Evolutionary conservation across 352 stramenopile genomes (phyloP), one percentile per base, ranked within the genome.

Genomic region (Phytophthora podocarpi): DNA sequence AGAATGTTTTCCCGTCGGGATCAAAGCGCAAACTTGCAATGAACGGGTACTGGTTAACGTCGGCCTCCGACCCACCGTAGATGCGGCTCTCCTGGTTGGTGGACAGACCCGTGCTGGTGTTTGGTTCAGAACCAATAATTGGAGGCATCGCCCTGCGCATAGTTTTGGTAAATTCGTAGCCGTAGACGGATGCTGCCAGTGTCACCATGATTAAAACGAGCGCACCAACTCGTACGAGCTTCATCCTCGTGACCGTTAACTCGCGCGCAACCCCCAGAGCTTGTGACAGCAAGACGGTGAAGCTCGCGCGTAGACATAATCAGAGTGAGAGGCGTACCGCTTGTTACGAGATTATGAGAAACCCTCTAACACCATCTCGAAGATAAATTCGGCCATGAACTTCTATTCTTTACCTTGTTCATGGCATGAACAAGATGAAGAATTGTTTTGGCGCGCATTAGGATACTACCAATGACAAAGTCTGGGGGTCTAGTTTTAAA

Each of bases 41-140:
- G 61, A 72, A 90, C 64, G 78, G 74, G 45, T 78, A 87, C 28
- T 76, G 46, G 23, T 55, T 40, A 5, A 81, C 69, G 32, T 90
- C 63, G 13, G 76, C 76, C 23, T 87, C 78, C 4, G 61, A 59
- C 32, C 80, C 80, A 40, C 80, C 80, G 67, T 88, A 90, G 50
- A 88, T 88, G 59, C 76, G 76, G 16, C 59, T 75, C 55, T 84
- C 72, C 52, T 78, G 57, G 49, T 70, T 82, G 16, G 16, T 51
- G 4, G 68, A 63, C 21, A 70, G 42, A n/a, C 35, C 40, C 15
- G 51, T 62, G 30, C 4, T 57, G 30, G 5, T 37, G 24, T 39
- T 61, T 30, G n/a, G n/a, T n/a, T n/a, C n/a, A n/a, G 32, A 10
- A 1, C 15, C 37, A 35, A 11, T 5, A 59, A 27, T 42, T 20